Evolutionary conservation across 108 stramenopile genomes (phyloP).

Genomic region (Skeletonema potamos): DNA sequence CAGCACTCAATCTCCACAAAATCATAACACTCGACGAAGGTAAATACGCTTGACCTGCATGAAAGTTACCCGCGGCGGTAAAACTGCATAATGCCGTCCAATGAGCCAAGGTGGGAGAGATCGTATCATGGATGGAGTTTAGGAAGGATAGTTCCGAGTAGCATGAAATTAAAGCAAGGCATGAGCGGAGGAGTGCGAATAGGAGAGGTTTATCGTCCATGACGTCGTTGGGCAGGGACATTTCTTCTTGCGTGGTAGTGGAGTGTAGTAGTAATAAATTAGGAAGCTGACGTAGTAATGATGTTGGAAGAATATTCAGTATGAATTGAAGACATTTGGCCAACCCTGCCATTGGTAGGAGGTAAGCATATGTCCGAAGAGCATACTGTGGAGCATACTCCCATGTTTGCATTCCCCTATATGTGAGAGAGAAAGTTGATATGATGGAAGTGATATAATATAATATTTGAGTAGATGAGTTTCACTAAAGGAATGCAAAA

Average conservation of each 20-base stretch:
- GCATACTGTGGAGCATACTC: conserved; percentile 83
- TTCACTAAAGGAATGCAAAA: too few species aligned
- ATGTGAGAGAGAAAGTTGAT: background rate
- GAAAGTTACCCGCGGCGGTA: conserved; percentile 75
- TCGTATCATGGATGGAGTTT: conserved; percentile 11
- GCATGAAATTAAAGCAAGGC: conserved; percentile 10
- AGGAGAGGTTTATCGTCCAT: conserved; percentile 19
- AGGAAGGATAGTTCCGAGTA: conserved; percentile 39
- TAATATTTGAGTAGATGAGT: conserved; percentile 33
- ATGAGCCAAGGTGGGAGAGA: conserved; percentile 8
- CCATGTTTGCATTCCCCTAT: conserved; percentile 50
- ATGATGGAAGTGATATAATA: background rate
- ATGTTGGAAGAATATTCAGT: conserved; percentile 10
- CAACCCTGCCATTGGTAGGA: conserved; percentile 62
- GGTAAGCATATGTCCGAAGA: conserved; percentile 93
- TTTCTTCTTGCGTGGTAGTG: background rate
- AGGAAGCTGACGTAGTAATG: conserved; percentile 16
- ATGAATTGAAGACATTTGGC: conserved; percentile 19
- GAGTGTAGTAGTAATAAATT: conserved; percentile 5
- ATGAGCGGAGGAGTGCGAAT: conserved; percentile 43
- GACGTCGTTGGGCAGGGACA: background rate
- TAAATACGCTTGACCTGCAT: conserved; percentile 78
- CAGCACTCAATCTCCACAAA: conserved; percentile 53
- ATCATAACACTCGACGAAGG: conserved; percentile 78
- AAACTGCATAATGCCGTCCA: conserved; percentile 61